Conservation (phyloP, 169 alveolate genomes). For the Plasmodium vinckei region DNA sequence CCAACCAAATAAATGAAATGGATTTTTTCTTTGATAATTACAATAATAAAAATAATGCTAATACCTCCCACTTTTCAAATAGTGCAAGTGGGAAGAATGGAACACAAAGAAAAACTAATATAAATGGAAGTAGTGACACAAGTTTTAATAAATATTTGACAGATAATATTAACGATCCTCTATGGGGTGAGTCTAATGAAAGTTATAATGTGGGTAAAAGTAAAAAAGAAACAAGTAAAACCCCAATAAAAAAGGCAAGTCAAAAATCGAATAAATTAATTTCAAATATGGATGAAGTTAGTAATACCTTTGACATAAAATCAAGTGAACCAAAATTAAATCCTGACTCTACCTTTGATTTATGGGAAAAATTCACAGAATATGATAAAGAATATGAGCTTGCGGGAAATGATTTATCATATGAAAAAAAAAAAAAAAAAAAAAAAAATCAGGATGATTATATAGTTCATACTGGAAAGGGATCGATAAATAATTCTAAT, state of each 20-base stretch:
- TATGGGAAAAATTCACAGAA: conserved; percentile 32
- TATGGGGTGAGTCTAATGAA: conserved; percentile 8
- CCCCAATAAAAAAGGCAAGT: not conserved
- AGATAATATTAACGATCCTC: conserved; percentile 8
- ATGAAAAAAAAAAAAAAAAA: conserved; percentile 18
- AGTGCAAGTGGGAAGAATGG: not conserved
- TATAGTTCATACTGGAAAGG: no score
- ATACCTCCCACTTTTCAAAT: not conserved
- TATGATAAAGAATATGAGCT: not conserved
- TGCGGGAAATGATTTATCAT: not conserved
- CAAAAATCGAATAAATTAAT: not conserved
- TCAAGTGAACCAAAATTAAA: not conserved
- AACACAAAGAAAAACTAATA: not conserved
- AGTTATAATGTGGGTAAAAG: not conserved
- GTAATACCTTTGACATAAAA: not conserved
- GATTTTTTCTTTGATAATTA: conserved; percentile 37
- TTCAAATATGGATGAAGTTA: not conserved
- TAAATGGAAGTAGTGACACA: not conserved
- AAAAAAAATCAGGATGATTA: not conserved
- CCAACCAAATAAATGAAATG: conserved; percentile 16
- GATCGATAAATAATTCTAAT: not conserved
- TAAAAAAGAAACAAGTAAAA: not conserved
- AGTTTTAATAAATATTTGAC: not conserved
- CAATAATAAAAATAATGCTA: conserved; percentile 12
- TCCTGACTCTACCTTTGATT: conserved; percentile 7